Conservation (phyloP, 1,139 yeast genomes). For the Lodderomyces parapsilosis region DNA sequence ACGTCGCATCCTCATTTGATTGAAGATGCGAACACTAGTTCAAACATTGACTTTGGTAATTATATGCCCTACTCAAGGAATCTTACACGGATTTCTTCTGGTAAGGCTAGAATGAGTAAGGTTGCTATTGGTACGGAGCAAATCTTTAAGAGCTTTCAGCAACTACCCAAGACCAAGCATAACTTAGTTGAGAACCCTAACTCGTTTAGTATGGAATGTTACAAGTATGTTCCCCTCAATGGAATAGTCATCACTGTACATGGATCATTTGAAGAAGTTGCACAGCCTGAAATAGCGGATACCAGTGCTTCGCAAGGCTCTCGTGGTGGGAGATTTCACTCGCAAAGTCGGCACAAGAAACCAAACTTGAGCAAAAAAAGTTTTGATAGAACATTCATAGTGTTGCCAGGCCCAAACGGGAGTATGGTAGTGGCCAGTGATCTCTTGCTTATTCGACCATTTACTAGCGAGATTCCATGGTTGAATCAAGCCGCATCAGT, state of each 20-base stretch:
- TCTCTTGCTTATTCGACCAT: conserved; percentile 65
- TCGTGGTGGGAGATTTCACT: conserved; percentile 30
- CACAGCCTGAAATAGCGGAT: conserved; percentile 44
- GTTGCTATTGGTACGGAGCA: conserved; percentile 71
- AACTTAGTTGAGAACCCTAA: conserved; percentile 60
- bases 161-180: conserved; percentile 77
- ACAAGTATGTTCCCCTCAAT: conserved; percentile 66
- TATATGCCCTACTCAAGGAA: conserved; percentile 76
- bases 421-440: conserved; percentile 84
- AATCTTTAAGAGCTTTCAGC: conserved; percentile 59
- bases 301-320: conserved; percentile 20
- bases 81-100: conserved; percentile 63
- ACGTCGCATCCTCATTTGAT: conserved; percentile 51
- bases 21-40: conserved; percentile 32
- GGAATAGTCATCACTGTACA: conserved; percentile 80
- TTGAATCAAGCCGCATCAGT: conserved; percentile 19
- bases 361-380: conserved; percentile 60
- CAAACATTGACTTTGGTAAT: conserved; percentile 54
- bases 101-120: conserved; percentile 53
- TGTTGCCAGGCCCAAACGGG: conserved; percentile 70
- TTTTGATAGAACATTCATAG: conserved; percentile 85
- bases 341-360: conserved; percentile 30
- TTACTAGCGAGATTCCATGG: conserved; percentile 64
- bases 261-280: conserved; percentile 77
- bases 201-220: conserved; percentile 74